These are phyloP conservation scores for Candida taoyuanica DNA, from an alignment of 805 yeast genomes.

Conservation along the genomic window DNA sequence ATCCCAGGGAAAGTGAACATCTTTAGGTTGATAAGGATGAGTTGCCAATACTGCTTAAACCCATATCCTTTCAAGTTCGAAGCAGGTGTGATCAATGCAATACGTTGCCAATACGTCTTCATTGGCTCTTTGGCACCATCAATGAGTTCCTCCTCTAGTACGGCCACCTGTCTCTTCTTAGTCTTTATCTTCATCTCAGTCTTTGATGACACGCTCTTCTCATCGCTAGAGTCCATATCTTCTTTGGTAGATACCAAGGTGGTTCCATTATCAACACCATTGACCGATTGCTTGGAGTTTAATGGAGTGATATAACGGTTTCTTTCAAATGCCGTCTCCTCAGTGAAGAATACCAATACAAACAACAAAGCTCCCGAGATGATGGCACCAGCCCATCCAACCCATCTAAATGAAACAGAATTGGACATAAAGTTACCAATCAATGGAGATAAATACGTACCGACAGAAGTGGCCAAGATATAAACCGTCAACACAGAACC, in stretches of 20 bases:
- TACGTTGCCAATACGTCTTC: conserved; percentile 41
- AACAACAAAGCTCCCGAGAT: conserved; percentile 55
- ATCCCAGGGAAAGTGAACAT: conserved; percentile 65
- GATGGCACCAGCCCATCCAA: conserved; percentile 63
- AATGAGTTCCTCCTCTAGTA: conserved; percentile 23
- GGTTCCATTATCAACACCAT: conserved; percentile 18
- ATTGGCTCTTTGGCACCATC: conserved; percentile 40
- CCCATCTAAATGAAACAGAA: conserved; percentile 69
- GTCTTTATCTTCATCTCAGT: conserved; percentile 1
- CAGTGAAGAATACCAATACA: conserved; percentile 55
- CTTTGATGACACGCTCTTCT: conserved; percentile 11
- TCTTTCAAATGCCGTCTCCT: conserved; percentile 68
- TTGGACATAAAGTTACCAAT: conserved; percentile 70
- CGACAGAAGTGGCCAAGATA: conserved; percentile 69
- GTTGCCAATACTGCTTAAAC: conserved; percentile 55
- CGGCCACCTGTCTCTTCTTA: neutral
- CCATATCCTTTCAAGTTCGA: conserved; percentile 61
- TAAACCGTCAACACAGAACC: conserved; percentile 70
- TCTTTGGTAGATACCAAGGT: conserved; percentile 11
- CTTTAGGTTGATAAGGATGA: conserved; percentile 45
- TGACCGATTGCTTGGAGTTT: conserved; percentile 18
- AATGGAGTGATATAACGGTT: conserved; percentile 34
- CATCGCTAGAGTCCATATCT: conserved; percentile 8
- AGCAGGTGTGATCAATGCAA: conserved; percentile 50
- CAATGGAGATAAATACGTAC: conserved; percentile 76